Conservation (phyloP, 768 basidiomycete genomes). For the Leccinum imitatum region DNA sequence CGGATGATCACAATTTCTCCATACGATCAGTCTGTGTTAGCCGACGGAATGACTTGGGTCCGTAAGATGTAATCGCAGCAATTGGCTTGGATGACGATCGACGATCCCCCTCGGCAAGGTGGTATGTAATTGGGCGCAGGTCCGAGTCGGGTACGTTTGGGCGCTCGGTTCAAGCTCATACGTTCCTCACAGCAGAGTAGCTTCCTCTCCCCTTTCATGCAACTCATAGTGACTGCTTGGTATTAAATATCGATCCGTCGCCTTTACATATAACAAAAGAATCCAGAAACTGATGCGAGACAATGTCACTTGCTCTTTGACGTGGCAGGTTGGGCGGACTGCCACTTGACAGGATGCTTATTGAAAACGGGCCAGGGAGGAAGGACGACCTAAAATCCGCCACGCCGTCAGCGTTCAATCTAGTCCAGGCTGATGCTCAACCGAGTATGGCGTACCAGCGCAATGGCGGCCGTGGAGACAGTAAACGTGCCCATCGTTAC, state of each 20-base stretch:
- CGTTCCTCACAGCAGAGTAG: neutral
- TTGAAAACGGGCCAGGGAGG: constrained; percentile 65
- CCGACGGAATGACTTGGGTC: neutral
- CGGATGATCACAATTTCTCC: constrained; percentile 15
- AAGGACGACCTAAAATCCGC: constrained; percentile 46
- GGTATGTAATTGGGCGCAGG: too few species aligned
- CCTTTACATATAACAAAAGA: neutral
- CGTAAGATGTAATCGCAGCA: neutral
- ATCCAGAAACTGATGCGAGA: neutral
- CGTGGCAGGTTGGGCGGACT: constrained; percentile 17
- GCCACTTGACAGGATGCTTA: constrained; percentile 24
- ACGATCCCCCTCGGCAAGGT: too few species aligned
- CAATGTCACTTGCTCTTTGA: constrained; percentile 23
- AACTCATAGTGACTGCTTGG: neutral
- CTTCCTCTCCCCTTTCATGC: neutral
- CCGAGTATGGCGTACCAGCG: constrained; percentile 17
- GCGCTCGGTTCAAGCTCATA: too few species aligned
- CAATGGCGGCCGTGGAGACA: constrained; percentile 20
- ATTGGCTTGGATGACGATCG: neutral
- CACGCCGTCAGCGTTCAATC: constrained; percentile 1
- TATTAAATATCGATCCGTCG: neutral
- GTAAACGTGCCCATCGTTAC: constrained; percentile 26
- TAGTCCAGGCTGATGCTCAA: too few species aligned
- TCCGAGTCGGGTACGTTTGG: neutral
- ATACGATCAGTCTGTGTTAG: neutral